Evolutionary conservation across 2,329 filamentous ascomycete species (phyloP).

Genomic region (Dothideomycetes sp.): DNA sequence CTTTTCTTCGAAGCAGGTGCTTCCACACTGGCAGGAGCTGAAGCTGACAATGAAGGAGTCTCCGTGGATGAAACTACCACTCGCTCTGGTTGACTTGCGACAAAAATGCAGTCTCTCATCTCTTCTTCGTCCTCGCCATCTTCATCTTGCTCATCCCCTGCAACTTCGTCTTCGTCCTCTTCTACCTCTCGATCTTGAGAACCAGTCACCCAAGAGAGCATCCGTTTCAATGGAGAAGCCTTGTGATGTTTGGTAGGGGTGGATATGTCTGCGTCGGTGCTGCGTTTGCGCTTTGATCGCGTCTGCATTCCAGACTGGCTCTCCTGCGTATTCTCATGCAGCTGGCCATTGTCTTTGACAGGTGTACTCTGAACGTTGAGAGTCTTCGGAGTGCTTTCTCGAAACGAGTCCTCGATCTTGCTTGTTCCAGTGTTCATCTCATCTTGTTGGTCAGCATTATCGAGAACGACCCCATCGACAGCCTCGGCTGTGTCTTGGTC

Average conservation of each 20-base stretch:
- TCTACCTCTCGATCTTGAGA: slow-evolving; percentile 1
- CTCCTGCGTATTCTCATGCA: background rate
- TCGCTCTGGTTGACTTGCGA: slow-evolving; percentile 17
- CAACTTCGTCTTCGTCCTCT: slow-evolving; percentile 10
- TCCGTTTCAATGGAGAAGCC: slow-evolving; percentile 17
- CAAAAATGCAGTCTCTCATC: slow-evolving; percentile 29
- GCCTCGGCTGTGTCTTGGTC: background rate
- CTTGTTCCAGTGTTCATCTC: slow-evolving; percentile 16
- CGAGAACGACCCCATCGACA: background rate
- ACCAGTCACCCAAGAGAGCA: slow-evolving; percentile 14
- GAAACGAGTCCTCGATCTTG: slow-evolving; percentile 26
- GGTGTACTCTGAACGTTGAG: background rate
- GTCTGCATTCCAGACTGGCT: background rate
- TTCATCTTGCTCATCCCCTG: slow-evolving; percentile 10
- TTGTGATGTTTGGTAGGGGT: slow-evolving; percentile 14
- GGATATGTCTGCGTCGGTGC: background rate
- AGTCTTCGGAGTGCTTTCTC: slow-evolving; percentile 2
- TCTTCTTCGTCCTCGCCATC: slow-evolving; percentile 22
- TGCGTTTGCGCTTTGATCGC: slow-evolving; percentile 2
- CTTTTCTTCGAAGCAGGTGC: slow-evolving; percentile 13
- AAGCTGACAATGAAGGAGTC: background rate
- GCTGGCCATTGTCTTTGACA: background rate
- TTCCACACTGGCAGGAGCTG: slow-evolving; percentile 2
- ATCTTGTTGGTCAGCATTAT: background rate
- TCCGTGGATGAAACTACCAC: slow-evolving; percentile 4